Conservation (phyloP, 257 asterid genomes). For the Verbascum thapsus region DNA sequence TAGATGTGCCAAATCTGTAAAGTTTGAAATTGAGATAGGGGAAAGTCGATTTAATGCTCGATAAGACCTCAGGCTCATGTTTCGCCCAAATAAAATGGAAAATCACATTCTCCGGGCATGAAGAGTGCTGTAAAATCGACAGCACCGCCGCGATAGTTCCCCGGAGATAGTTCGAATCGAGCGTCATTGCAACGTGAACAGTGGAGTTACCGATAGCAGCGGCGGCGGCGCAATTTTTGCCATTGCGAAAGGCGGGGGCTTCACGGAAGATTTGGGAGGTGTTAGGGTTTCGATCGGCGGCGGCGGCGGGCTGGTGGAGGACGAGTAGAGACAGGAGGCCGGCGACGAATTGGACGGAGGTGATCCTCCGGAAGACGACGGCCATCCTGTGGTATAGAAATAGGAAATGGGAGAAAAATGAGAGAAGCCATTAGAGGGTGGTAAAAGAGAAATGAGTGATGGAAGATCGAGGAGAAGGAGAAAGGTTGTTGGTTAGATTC, state of each 20-base stretch:
- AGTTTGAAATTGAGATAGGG: constrained; percentile 65
- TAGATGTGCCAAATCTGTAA: constrained; percentile 40
- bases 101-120: constrained; percentile 58
- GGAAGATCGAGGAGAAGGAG: constrained; percentile 24
- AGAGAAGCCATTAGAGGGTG: constrained; percentile 59
- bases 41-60: constrained; percentile 53
- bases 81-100: constrained; percentile 56
- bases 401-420: constrained; percentile 32
- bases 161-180: constrained; percentile 62
- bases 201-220: constrained; percentile 1
- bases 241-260: constrained; percentile 71
- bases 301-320: constrained; percentile 28
- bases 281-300: constrained; percentile 28
- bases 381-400: constrained; percentile 71
- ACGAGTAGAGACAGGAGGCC: constrained; percentile 69
- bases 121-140: constrained; percentile 66
- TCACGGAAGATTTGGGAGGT: constrained; percentile 46
- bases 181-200: constrained; percentile 75
- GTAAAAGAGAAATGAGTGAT: constrained; percentile 47
- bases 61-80: constrained; percentile 43
- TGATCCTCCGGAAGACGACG: constrained; percentile 45
- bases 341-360: constrained; percentile 36
- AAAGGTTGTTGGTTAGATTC: constrained; percentile 31
- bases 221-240: constrained; percentile 36
- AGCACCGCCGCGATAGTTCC: constrained; percentile 79